Base-by-base conservation (phyloP, 2,329 filamentous ascomycete genomes). In the Cladosporium sp. region DNA sequence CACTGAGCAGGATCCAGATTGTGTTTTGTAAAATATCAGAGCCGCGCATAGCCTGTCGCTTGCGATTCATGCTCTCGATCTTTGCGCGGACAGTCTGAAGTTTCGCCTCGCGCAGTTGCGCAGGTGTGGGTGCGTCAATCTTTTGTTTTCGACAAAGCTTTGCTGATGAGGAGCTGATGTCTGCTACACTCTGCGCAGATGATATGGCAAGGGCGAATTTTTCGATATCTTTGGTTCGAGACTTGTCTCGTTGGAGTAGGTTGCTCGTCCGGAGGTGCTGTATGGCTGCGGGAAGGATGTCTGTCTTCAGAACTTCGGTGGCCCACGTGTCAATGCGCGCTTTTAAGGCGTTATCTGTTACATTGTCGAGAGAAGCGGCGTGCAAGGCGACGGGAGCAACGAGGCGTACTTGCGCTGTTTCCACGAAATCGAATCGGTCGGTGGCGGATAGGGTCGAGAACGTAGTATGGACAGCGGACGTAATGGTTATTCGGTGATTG, bases 21-120 rank as follows among this genome's bases (percentile, higher is more conserved):
- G 74, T 66, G 59, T 77, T 74, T 64, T 77, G 75, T 23, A 78
- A 66, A 2, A 77, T 66, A 56, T 77, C 75, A 12, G 71, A 72
- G 3, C 69, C 70, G 23, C 73, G 67, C 26, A 68, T 71, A 16
- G 61, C 61, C 26, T 52, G 61, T 1, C 61, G 61, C 66, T 73
- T 70, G 26, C 67, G 69, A 3, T 67, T 66, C 68, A 77, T 72
- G 3, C 65, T 67, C 50, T 63, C 61, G 16, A 72, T 23, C 21
- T 70, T 73, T 40, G 72, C 66, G 16, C 50, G 49, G 2, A 77
- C 57, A 8, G 68, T 66, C 3, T 67, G 58, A 1, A 66, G 55
- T 63, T 75, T 75, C 10, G 66, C 64, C 1, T 50, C 46, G n/a
- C 66, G 40, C 6, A 75, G 63, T 10, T 64, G 58, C 3, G 33